Evolutionary conservation across 495 filamentous ascomycete genomes (phyloP), one percentile per base, ranked within the genome.

Genomic region (Talaromyces stipitatus): DNA sequence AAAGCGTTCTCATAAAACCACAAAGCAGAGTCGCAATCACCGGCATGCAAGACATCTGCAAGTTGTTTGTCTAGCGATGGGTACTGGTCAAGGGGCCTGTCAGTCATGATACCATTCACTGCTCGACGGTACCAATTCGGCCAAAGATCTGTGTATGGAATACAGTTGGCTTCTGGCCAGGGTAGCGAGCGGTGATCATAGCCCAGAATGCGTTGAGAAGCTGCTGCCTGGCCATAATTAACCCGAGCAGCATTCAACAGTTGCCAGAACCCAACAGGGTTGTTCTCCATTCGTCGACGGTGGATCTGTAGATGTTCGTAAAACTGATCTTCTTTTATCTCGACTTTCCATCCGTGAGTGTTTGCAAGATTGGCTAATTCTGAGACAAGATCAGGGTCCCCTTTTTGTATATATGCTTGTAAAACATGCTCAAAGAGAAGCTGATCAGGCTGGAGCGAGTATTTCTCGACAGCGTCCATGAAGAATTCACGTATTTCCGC

Each of bases 211-310:
- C 68, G 68, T 48, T 65, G 66, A n/a, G 69, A 72, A 33, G 60
- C 55, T 50, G 73, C 56, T 6, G 66, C 62, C 56, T 68, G 60
- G n/a, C 62, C 60, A 47, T 71, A 60, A 53, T 69, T 61, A 7
- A 64, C 55, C 36, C 69, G 72, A 5, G 75, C 72, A 4, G 73
- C 69, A 46, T 74, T 71, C 12, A 76, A 57, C 75, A 76, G 73
- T 18, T 71, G 68, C 73, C 73, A 78, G 50, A 71, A 63, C 11
- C 75, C 72, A 16, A 73, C 67, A 0, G 73, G 75, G 3, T 66
- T 61, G 1, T 65, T 56, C 50, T 69, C 66, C 54, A 73, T 69
- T 41, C 67, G 62, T 14, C 66, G 46, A 3, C 66, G 69, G n/a
- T 68, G 70, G 3, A 50, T 52, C 2, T 61, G 65, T 12, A 76